These are phyloP conservation scores for Solanum commersonii DNA, from an alignment of 257 asterid genomes.

Conservation along the genomic window DNA sequence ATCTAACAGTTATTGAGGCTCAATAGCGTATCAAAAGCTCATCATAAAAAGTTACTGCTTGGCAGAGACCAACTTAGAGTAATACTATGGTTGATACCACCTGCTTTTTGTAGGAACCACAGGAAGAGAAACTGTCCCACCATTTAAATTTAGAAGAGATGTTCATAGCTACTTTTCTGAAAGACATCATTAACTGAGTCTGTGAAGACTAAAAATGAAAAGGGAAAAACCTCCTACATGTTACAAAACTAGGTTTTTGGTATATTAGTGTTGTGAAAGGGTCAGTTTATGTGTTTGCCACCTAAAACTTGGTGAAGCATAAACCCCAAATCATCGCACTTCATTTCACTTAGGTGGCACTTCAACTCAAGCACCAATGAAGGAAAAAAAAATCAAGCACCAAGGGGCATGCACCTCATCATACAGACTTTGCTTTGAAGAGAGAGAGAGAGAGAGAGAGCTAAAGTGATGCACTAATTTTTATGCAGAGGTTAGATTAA, in stretches of 20 bases:
- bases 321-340: not conserved
- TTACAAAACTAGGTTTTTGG: not conserved
- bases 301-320: not conserved
- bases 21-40: not conserved
- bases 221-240: not conserved
- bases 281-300: not conserved
- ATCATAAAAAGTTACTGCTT: not conserved
- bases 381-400: not conserved
- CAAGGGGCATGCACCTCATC: not conserved
- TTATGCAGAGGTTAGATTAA: not conserved
- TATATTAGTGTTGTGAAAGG: not conserved
- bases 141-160: not conserved
- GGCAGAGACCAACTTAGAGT: not conserved
- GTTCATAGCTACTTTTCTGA: not conserved
- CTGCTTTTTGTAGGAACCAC: not conserved
- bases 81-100: not conserved
- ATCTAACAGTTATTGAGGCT: not conserved
- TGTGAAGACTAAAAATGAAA: not conserved
- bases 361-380: not conserved
- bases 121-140: not conserved
- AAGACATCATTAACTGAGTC: not conserved
- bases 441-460: not conserved
- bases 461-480: not conserved
- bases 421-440: not conserved
- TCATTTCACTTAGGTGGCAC: not conserved